These are phyloP conservation scores for Trypanosomatidae sp. DNA, from an alignment of 208 protist genomes.

Conservation along the genomic window DNA sequence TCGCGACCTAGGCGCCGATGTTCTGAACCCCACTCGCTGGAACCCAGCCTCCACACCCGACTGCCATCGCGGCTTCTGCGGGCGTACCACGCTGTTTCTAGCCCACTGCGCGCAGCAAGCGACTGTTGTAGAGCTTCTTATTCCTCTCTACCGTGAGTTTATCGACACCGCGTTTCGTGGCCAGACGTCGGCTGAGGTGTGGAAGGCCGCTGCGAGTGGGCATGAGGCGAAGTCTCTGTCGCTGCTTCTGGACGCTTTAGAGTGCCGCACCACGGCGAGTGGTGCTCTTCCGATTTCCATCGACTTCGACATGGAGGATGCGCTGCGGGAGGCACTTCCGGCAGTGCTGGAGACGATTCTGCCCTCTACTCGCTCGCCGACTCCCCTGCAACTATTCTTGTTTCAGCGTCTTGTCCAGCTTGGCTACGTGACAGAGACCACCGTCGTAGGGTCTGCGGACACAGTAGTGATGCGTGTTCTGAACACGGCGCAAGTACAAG, in stretches of 20 bases:
- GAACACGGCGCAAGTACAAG: conserved; percentile 13
- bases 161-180: conserved; percentile 4
- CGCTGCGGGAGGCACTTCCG: conserved; percentile 21
- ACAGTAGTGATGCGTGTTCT: conserved; percentile 35
- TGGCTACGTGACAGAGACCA: conserved; percentile 16
- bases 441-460: not conserved
- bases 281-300: conserved; percentile 16
- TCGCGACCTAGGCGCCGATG: conserved; percentile 26
- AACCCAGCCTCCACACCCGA: not conserved
- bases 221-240: conserved; percentile 23
- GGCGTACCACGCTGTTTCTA: conserved; percentile 45
- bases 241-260: conserved; percentile 45
- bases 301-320: conserved; percentile 14
- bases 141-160: conserved; percentile 7
- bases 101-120: conserved; percentile 43
- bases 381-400: conserved; percentile 29
- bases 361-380: conserved; percentile 20
- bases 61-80: conserved; percentile 7
- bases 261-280: conserved; percentile 15
- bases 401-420: conserved; percentile 35
- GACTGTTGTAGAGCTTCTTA: conserved; percentile 16
- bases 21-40: conserved; percentile 17
- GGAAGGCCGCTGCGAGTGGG: conserved; percentile 8
- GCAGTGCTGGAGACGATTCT: conserved; percentile 25
- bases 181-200: conserved; percentile 9